Evolutionary conservation across 768 basidiomycete genomes (phyloP).

Genomic region (Amanita thiersii): DNA sequence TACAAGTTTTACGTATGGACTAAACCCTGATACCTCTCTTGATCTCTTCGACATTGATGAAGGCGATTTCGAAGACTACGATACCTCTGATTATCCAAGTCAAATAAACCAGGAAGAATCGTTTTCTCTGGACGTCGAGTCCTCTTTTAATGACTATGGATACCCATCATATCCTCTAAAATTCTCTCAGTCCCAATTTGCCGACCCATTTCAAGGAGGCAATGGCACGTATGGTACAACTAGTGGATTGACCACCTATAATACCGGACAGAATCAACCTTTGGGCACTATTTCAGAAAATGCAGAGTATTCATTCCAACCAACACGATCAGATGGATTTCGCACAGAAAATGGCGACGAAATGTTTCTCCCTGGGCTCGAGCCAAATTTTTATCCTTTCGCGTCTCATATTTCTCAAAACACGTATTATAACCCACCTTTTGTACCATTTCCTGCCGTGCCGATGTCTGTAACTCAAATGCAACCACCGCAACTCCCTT

Average conservation of each 20-base stretch:
- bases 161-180: conserved; percentile 25
- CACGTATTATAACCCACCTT: conserved; percentile 5
- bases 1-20: conserved; percentile 23
- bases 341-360: conserved; percentile 4
- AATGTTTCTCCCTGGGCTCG: conserved; percentile 11
- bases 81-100: conserved; percentile 19
- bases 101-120: conserved; percentile 27
- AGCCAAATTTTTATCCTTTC: conserved; percentile 10
- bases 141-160: conserved; percentile 23
- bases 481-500: neutral
- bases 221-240: conserved; percentile 8
- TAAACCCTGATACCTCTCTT: conserved; percentile 34
- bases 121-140: conserved; percentile 25
- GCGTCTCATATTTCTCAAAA: neutral
- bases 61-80: conserved; percentile 48
- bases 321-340: conserved; percentile 9
- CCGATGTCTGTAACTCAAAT: conserved; percentile 2
- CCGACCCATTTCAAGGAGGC: conserved; percentile 30
- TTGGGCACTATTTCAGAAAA: conserved; percentile 30
- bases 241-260: conserved; percentile 14
- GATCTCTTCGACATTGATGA: conserved; percentile 74
- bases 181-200: conserved; percentile 19
- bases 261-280: conserved; percentile 14
- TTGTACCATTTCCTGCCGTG: conserved; percentile 7
- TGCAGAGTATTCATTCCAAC: conserved; percentile 35